phyloP scores from a whole-genome alignment of 768 basidiomycete species.

The Suillus hirtellus region DNA sequence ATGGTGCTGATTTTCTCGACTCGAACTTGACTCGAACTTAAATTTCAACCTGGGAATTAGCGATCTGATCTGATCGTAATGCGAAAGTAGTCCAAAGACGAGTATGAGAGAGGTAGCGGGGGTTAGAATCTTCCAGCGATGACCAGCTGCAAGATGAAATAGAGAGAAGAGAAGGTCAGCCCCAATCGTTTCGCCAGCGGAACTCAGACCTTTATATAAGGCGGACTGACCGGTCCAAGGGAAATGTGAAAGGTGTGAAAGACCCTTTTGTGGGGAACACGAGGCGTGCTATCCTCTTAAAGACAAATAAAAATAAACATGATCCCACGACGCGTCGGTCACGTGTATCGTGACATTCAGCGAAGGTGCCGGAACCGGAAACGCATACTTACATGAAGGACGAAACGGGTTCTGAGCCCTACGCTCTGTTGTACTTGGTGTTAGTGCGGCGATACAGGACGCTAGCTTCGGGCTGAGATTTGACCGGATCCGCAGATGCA shows the following conservation, averaged over 20 bases:
- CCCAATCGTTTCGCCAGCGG: background rate
- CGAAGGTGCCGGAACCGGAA: background rate
- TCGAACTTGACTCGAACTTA: constrained; percentile 6
- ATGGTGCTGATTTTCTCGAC: constrained; percentile 1
- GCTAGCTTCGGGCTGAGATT: background rate
- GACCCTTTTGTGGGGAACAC: constrained; percentile 8
- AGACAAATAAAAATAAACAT: background rate
- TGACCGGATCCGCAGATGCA: background rate
- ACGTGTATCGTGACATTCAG: background rate
- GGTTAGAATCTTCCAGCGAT: constrained; percentile 7
- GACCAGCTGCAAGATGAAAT: constrained; percentile 2
- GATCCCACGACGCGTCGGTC: constrained; percentile 9
- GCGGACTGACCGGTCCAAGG: constrained; percentile 6
- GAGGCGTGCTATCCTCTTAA: constrained; percentile 6
- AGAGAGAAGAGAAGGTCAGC: constrained; percentile 9
- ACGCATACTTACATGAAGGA: background rate
- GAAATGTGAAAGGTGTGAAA: constrained; percentile 7
- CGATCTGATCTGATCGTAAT: constrained; percentile 1
- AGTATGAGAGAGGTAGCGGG: background rate
- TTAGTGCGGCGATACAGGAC: background rate
- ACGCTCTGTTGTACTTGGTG: background rate
- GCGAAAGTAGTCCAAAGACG: background rate
- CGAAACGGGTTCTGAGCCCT: background rate
- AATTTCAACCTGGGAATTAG: background rate
- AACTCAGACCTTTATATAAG: constrained; percentile 10